Evolutionary conservation across 2,329 filamentous ascomycete species (phyloP), one percentile per base, ranked within the genome.

Genomic region (Tolypocladium sp.): DNA sequence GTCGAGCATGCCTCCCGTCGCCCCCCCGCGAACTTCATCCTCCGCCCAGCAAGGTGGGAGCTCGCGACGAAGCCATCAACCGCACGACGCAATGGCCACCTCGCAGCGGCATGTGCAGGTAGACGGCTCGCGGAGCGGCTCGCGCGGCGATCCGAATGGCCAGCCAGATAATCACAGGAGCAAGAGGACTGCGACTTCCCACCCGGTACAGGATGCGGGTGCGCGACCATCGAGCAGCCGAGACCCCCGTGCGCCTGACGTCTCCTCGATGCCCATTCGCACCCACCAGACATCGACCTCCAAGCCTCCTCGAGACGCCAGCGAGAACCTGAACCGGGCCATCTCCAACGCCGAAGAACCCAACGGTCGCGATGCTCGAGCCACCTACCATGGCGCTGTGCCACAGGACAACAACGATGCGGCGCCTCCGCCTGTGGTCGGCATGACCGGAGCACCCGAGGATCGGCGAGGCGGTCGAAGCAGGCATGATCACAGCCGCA

Each of bases 11-110:
- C 85, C 89, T 57, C 88, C 90, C 30, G 81, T 90, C 66, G 87
- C 89, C 58, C 92, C 90, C 55, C 90, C 90, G 41, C 85, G 92
- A 68, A 92, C 90, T 9, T 95, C 92, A 17, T 94, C 91, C 52
- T 94, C 91, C 51, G 88, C 85, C 63, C 73, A 76, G 62, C 74
- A 76, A 62, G 65, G 69, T 65, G 70, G 76, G 20, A 74, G 69
- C 64, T 75, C 80, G 35, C 74, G 80, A 58, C 76, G 79, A 65
- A 70, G 72, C 42, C 70, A 76, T 20, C 75, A 79, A 57, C 66
- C 76, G n/a, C 74, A 71, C 66, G 79, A 82, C 55, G 77, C 76
- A 61, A 67, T 73, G 44, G 68, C 73, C 42, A 73, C 74, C 61
- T 77, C 79, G 5, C 73, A 79, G 2, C 73, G 75, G 58, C 74